Conservation (phyloP, 1,139 yeast genomes). For the Blastobotrys aristatus region DNA sequence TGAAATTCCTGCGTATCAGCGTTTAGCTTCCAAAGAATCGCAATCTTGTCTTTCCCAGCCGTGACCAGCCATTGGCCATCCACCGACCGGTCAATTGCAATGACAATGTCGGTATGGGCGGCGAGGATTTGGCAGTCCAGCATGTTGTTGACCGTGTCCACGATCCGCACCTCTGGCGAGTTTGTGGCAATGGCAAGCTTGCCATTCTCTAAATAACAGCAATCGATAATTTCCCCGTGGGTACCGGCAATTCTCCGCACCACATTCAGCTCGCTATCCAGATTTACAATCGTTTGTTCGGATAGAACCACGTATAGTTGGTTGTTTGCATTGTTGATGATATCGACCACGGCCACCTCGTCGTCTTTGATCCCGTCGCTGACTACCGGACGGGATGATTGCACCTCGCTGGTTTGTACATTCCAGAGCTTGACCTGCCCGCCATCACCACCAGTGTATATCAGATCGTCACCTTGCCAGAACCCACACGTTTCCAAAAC, state of each 20-base stretch:
- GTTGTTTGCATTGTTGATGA: slow-evolving; percentile 18
- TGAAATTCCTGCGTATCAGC: slow-evolving; percentile 16
- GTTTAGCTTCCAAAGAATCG: slow-evolving; percentile 71
- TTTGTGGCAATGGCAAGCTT: slow-evolving; percentile 83
- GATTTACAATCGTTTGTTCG: slow-evolving; percentile 75
- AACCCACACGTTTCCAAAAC: slow-evolving; percentile 83
- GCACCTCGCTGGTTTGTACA: slow-evolving; percentile 1
- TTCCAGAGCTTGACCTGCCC: slow-evolving; percentile 60
- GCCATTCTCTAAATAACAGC: slow-evolving; percentile 51
- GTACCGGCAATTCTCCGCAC: slow-evolving; percentile 73
- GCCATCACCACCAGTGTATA: slow-evolving; percentile 80
- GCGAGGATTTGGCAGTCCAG: slow-evolving; percentile 61
- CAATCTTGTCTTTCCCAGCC: slow-evolving; percentile 87
- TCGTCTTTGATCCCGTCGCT: slow-evolving; percentile 6
- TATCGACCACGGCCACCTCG: slow-evolving; percentile 39
- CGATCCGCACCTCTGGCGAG: slow-evolving; percentile 81
- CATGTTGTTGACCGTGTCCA: slow-evolving; percentile 41
- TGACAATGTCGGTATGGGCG: slow-evolving; percentile 83
- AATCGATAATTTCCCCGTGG: slow-evolving; percentile 89
- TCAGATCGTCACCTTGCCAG: slow-evolving; percentile 33
- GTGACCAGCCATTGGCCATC: slow-evolving; percentile 90
- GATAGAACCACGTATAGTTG: slow-evolving; percentile 50
- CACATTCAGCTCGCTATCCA: slow-evolving; percentile 39
- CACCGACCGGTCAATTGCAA: slow-evolving; percentile 66
- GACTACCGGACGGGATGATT: slow-evolving; percentile 14